phyloP scores from a whole-genome alignment of 768 basidiomycete species.

The Tylopilus subfusipes region DNA sequence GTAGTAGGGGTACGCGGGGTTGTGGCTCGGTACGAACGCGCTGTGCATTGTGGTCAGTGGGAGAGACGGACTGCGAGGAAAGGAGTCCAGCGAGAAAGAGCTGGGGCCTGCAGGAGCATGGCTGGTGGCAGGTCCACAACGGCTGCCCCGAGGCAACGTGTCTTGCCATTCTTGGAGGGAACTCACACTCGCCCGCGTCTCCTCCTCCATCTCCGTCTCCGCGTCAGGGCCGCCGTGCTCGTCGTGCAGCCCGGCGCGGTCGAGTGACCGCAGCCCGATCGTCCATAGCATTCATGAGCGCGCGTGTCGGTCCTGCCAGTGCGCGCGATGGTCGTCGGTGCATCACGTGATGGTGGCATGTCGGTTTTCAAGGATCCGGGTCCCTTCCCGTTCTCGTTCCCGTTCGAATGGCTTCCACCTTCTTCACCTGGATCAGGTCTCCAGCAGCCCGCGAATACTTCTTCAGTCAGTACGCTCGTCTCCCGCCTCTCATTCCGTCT shows the following conservation, averaged over 20 bases:
- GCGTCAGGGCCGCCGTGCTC: background rate
- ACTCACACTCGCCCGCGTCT: background rate
- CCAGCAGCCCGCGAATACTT: constrained; percentile 93
- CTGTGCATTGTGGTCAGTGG: constrained; percentile 27
- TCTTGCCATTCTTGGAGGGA: constrained; percentile 35
- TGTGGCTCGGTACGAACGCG: constrained; percentile 37
- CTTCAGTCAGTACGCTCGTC: constrained; percentile 66
- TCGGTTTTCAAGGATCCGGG: background rate
- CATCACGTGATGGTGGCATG: constrained; percentile 13
- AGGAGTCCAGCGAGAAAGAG: constrained; percentile 9
- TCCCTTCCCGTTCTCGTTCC: background rate
- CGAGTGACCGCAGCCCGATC: background rate
- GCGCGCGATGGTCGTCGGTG: background rate
- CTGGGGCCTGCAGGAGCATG: constrained; percentile 19
- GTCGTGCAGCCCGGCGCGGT: background rate
- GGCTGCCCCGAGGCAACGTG: constrained; percentile 24
- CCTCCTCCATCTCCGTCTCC: background rate
- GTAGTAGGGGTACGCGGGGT: constrained; percentile 44
- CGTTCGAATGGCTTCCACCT: constrained; percentile 68
- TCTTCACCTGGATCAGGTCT: constrained; percentile 86
- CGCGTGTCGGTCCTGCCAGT: background rate
- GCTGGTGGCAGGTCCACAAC: constrained; percentile 11
- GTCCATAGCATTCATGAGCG: background rate
- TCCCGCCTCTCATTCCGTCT: constrained; percentile 1
- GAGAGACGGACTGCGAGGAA: background rate